Conservation (phyloP, 2,329 filamentous ascomycete species). For the Aspergillus sp. region DNA sequence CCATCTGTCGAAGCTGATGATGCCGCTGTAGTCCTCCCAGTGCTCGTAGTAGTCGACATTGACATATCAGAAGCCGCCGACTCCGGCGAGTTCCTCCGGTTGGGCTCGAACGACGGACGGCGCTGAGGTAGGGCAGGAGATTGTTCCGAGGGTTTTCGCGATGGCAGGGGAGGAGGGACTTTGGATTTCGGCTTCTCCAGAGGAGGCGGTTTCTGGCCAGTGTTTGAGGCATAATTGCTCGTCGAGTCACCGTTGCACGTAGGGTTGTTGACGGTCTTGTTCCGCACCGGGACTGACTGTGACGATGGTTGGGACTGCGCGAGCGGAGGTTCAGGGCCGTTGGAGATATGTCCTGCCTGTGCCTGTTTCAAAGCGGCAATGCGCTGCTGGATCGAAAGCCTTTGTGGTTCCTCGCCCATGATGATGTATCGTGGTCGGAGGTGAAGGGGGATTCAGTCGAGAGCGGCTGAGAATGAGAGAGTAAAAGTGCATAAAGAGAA, state of each 20-base stretch:
- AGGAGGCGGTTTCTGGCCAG: conserved; percentile 4
- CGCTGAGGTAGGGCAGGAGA: conserved; percentile 43
- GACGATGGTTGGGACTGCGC: conserved; percentile 16
- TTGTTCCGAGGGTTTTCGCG: conserved; percentile 31
- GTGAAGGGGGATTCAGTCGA: too few species aligned
- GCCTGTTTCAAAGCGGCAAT: conserved; percentile 38
- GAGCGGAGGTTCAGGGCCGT: conserved; percentile 18
- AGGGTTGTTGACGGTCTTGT: conserved; percentile 27
- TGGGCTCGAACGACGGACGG: conserved; percentile 25
- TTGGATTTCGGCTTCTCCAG: conserved; percentile 14
- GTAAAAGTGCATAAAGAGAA: too few species aligned
- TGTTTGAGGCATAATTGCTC: conserved; percentile 22
- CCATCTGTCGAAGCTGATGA: conserved; percentile 21
- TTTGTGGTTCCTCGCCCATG: conserved; percentile 35
- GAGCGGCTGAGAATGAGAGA: too few species aligned
- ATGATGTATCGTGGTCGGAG: too few species aligned
- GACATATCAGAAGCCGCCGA: conserved; percentile 46
- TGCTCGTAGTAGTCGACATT: conserved; percentile 36
- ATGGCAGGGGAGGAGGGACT: conserved; percentile 38
- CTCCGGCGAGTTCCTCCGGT: conserved; percentile 37
- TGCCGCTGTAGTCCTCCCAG: conserved; percentile 28
- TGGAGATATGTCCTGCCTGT: conserved; percentile 29
- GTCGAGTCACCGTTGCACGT: conserved; percentile 19
- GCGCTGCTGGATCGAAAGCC: conserved; percentile 37
- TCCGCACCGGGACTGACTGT: conserved; percentile 18